phyloP scores from a whole-genome alignment of 176 grass and related monocot species.

The Zea mays region DNA sequence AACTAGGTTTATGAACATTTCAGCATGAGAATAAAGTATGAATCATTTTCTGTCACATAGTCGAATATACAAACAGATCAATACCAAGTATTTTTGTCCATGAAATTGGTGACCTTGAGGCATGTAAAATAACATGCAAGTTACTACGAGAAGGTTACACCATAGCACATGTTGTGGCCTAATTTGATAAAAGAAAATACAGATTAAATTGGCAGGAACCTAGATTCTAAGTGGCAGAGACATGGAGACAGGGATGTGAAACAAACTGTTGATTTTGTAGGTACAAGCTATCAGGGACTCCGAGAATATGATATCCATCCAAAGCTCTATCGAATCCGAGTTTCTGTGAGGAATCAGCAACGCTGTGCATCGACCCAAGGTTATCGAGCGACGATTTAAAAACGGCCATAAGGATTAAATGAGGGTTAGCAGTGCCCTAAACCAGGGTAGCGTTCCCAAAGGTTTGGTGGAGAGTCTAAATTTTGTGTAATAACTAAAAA shows the following conservation, averaged over 20 bases:
- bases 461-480: constrained; percentile 15
- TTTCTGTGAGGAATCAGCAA: not conserved
- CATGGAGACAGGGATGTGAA: constrained; percentile 12
- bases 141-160: not conserved
- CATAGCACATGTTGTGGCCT: not conserved
- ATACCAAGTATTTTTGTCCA: constrained; percentile 28
- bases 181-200: constrained; percentile 7
- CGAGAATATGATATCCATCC: not conserved
- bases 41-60: not conserved
- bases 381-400: not conserved
- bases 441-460: not conserved
- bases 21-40: not conserved
- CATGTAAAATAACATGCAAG: constrained; percentile 23
- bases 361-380: not conserved
- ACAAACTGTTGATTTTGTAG: not conserved
- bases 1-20: not conserved
- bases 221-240: not conserved
- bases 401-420: not conserved
- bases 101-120: constrained; percentile 14
- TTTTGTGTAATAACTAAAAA: constrained; percentile 10
- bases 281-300: not conserved
- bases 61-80: not conserved
- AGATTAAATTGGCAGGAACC: not conserved
- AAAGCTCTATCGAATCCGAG: not conserved
- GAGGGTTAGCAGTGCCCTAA: not conserved